These are phyloP conservation scores for Cercophora sp. DNA, from an alignment of 495 filamentous ascomycete species.

Conservation along the genomic window DNA sequence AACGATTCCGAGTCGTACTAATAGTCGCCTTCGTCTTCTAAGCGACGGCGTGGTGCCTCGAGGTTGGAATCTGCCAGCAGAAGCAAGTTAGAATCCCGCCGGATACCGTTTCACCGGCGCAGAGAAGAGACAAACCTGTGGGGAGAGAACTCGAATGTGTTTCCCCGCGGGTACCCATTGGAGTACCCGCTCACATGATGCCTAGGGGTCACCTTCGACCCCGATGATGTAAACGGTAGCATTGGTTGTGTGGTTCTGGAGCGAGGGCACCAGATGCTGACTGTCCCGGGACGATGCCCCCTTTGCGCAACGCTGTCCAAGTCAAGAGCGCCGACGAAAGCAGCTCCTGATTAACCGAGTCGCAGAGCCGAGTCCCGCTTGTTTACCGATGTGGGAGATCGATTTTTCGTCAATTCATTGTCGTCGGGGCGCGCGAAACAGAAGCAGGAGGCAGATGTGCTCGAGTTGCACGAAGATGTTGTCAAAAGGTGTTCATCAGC, in stretches of 20 bases:
- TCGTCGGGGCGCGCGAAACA: conserved; percentile 8
- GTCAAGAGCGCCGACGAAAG: conserved; percentile 6
- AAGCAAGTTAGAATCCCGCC: conserved; percentile 1
- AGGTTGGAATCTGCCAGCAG: conserved; percentile 71
- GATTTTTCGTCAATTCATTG: conserved; percentile 26
- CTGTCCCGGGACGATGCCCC: conserved; percentile 6
- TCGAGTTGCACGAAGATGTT: conserved; percentile 21
- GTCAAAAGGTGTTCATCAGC: conserved; percentile 33
- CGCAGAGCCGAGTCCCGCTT: not conserved
- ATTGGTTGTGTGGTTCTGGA: conserved; percentile 27
- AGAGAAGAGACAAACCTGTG: conserved; percentile 60
- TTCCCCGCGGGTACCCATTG: conserved; percentile 71
- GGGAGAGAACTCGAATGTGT: conserved; percentile 81
- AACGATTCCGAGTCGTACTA: conserved; percentile 59
- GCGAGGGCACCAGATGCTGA: conserved; percentile 10
- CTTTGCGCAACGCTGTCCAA: conserved; percentile 10
- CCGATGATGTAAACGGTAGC: conserved; percentile 41
- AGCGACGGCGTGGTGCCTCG: conserved; percentile 66
- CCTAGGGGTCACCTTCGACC: conserved; percentile 54
- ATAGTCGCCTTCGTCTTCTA: conserved; percentile 68
- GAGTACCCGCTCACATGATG: conserved; percentile 63
- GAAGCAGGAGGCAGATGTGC: conserved; percentile 14
- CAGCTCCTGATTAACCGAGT: not conserved
- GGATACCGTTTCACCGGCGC: no score
- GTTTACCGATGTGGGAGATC: not conserved